These are phyloP conservation scores for Mycena rosella DNA, from an alignment of 768 basidiomycete genomes.

Conservation along the genomic window DNA sequence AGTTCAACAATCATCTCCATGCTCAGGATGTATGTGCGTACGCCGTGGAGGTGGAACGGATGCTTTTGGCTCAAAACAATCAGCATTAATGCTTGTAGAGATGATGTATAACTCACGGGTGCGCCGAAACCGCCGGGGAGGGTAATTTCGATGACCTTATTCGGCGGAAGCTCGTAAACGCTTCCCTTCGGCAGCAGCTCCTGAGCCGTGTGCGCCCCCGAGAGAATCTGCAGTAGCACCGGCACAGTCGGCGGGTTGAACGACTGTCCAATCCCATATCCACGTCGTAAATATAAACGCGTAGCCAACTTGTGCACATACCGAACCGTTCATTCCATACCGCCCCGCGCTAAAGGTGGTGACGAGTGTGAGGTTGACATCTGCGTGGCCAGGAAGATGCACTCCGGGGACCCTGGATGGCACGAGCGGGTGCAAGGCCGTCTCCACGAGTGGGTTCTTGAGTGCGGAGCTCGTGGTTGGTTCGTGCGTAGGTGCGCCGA, in stretches of 20 bases:
- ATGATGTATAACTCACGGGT: neutral
- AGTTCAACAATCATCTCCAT: neutral
- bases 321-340: constrained; percentile 55
- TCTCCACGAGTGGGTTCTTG: constrained; percentile 50
- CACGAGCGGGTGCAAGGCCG: constrained; percentile 50
- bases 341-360: constrained; percentile 46
- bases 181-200: constrained; percentile 56
- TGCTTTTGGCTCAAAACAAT: constrained; percentile 48
- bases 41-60: constrained; percentile 46
- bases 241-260: constrained; percentile 57
- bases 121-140: neutral
- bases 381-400: constrained; percentile 54
- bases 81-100: constrained; percentile 56
- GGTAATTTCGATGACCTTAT: constrained; percentile 57
- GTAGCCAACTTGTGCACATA: neutral
- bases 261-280: no score
- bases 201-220: constrained; percentile 55
- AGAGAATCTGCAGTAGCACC: constrained; percentile 64
- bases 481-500: constrained; percentile 44
- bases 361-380: constrained; percentile 50
- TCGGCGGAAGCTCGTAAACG: constrained; percentile 57
- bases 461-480: constrained; percentile 20
- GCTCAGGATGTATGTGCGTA: neutral
- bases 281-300: no score
- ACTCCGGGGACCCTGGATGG: constrained; percentile 47